Evolutionary conservation across 169 alveolate species (phyloP), one percentile per base, ranked within the genome.

Genomic region (Eimeria maxima): DNA sequence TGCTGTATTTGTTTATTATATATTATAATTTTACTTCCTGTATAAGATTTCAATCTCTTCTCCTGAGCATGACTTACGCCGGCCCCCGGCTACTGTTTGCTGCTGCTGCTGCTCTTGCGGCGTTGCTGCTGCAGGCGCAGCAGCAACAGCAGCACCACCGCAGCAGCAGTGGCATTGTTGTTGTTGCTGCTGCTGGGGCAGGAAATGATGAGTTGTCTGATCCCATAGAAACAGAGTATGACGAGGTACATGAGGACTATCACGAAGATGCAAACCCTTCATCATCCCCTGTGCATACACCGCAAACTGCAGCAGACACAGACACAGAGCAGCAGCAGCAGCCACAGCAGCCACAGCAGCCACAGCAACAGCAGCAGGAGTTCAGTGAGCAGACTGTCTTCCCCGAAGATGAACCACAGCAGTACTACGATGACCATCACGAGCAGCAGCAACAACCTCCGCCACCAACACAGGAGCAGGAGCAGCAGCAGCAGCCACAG

Each of bases 51-150:
- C 74, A 65, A 18, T 18, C 13, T 65, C 74, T 11, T 65, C 8
- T 65, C 11, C 74, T n/a, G 33, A 73, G 55, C 84, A 73, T 73
- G 84, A 22, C 84, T 13, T 50, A 22, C 42, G 84, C 84, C 84
- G 84, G 24, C 24, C 42, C 84, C 53, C 84, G 84, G 84, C 84
- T 73, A 55, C 84, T 73, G 50, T 27, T 33, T 38, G 84, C 84
- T 33, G 38, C 1, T 73, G 84, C 84, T 73, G 53, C 78, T 29
- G 14, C 78, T 14, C 42, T 67, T 1, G 78, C 84, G 42, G 84
- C 53, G 47, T 18, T 65, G 74, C 84, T 73, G 84, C 47, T 73
- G 84, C 53, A 27, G 8, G 50, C 8, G 50, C 22, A 18, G 8
- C 84, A 73, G 84, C 84, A 73, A 50, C 84, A 73, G 84, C 53